A percentile compares a stretch with the other conserved stretches of the same genome.
Conservation (phyloP, 306 rosid species). For the Aeschynomene evenia region DNA sequence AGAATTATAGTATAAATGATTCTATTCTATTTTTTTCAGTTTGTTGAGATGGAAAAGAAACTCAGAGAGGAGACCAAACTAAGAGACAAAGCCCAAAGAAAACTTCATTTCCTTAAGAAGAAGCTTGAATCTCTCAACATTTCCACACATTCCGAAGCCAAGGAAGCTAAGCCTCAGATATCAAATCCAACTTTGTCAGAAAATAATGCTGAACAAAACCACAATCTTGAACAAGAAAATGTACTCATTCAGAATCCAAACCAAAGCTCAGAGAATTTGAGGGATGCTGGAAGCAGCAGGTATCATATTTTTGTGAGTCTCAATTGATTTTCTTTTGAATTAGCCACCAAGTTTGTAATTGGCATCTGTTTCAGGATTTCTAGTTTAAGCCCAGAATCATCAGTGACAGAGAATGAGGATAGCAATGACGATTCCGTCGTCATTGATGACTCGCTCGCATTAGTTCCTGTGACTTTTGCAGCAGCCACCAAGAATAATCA, state of each 20-base stretch:
- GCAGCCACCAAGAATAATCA: conserved; percentile 25
- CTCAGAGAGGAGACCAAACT: conserved; percentile 47
- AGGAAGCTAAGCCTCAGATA: conserved; percentile 26
- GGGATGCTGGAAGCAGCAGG: conserved; percentile 29
- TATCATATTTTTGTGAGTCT: conserved; percentile 11
- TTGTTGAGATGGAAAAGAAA: conserved; percentile 46
- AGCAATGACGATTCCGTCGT: conserved; percentile 15
- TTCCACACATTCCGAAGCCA: conserved; percentile 33
- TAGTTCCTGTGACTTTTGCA: conserved; percentile 30
- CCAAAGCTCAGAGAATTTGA: conserved; percentile 28
- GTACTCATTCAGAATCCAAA: conserved; percentile 11
- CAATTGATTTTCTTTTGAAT: background rate
- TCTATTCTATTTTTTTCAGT: conserved; percentile 33
- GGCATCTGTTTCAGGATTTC: conserved; percentile 28
- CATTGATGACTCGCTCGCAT: conserved; percentile 37
- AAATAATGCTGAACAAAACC: too few relatives aligned
- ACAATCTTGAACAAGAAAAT: too few relatives aligned
- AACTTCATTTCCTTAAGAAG: conserved; percentile 44
- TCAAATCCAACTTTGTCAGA: conserved; percentile 17
- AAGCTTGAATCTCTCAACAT: conserved; percentile 53
- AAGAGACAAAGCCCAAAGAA: conserved; percentile 58
- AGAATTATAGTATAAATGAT: too few relatives aligned
- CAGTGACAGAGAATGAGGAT: conserved; percentile 25
- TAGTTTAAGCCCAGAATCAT: conserved; percentile 24
- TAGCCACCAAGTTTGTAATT: background rate